Conservation (phyloP, 305 asterid genomes). For the Fraxinus velutina region DNA sequence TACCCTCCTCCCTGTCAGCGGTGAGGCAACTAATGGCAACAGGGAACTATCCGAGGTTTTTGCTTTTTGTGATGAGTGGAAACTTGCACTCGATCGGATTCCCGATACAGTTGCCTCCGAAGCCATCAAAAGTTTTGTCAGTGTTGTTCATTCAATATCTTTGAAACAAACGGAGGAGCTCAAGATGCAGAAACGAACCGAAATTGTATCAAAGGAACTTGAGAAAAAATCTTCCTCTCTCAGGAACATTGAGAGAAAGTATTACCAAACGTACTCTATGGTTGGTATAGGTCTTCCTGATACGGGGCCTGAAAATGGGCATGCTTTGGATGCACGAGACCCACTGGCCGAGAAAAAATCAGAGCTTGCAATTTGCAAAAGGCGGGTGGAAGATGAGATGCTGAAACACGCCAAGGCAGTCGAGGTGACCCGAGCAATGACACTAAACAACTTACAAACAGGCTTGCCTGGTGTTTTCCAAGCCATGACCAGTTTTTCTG, state of each 20-base stretch:
- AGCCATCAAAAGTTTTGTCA: constrained; percentile 89
- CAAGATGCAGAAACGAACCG: constrained; percentile 70
- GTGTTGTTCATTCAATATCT: constrained; percentile 71
- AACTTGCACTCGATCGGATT: constrained; percentile 71
- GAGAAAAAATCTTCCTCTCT: constrained; percentile 79
- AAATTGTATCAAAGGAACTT: constrained; percentile 70
- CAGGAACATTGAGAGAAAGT: constrained; percentile 76
- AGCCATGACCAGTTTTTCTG: constrained; percentile 92
- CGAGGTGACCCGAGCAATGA: constrained; percentile 94
- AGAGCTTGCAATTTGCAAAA: constrained; percentile 70
- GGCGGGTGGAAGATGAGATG: constrained; percentile 92
- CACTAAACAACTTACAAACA: constrained; percentile 83
- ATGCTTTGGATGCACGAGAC: constrained; percentile 63
- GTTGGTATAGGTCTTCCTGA: constrained; percentile 80
- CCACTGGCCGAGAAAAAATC: constrained; percentile 82
- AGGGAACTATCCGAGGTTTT: constrained; percentile 45
- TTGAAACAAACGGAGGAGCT: constrained; percentile 74
- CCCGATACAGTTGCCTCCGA: constrained; percentile 96
- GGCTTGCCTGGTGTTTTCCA: constrained; percentile 97
- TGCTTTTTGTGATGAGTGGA: constrained; percentile 83
- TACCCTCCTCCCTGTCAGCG: constrained; percentile 60
- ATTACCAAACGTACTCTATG: constrained; percentile 73
- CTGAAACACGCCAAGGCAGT: constrained; percentile 69
- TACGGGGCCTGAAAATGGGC: constrained; percentile 53
- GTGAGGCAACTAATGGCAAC: constrained; percentile 32